Conservation (phyloP, 345 rosid genomes). For the Populus deltoides region DNA sequence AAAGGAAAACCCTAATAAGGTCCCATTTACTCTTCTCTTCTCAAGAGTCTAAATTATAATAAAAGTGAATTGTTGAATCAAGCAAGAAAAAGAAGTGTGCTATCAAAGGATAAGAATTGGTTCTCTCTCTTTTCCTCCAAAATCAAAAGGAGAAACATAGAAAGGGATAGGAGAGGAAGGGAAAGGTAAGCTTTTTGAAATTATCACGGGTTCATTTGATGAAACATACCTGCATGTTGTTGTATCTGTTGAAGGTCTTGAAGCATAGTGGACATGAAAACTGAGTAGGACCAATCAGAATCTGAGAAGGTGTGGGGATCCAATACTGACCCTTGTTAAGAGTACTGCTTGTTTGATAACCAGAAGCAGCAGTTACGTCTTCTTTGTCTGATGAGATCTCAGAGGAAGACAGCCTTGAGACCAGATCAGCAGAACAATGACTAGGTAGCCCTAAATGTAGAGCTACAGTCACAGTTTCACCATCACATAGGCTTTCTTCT, state of each 20-base stretch:
- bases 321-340: constrained; percentile 84
- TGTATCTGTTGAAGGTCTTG: constrained; percentile 99
- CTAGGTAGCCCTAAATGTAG: constrained; percentile 82
- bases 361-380: constrained; percentile 43
- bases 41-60: constrained; percentile 15
- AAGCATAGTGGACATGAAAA: constrained; percentile 97
- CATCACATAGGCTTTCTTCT: constrained; percentile 29
- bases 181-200: constrained; percentile 21
- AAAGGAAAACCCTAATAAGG: constrained; percentile 32
- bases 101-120: constrained; percentile 22
- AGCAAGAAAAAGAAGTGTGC: constrained; percentile 31
- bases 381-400: constrained; percentile 44
- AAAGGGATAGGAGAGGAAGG: constrained; percentile 18
- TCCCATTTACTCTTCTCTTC: constrained; percentile 19
- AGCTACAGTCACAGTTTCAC: constrained; percentile 59
- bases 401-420: constrained; percentile 35
- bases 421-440: constrained; percentile 37
- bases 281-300: constrained; percentile 95
- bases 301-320: constrained; percentile 99
- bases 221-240: constrained; percentile 88
- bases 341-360: constrained; percentile 22
- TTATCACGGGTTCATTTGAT: background rate
- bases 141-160: constrained; percentile 20
- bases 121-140: constrained; percentile 20
- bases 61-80: constrained; percentile 28